phyloP scores from a whole-genome alignment of 108 stramenopile species.

The Skeletonema tropicum region DNA sequence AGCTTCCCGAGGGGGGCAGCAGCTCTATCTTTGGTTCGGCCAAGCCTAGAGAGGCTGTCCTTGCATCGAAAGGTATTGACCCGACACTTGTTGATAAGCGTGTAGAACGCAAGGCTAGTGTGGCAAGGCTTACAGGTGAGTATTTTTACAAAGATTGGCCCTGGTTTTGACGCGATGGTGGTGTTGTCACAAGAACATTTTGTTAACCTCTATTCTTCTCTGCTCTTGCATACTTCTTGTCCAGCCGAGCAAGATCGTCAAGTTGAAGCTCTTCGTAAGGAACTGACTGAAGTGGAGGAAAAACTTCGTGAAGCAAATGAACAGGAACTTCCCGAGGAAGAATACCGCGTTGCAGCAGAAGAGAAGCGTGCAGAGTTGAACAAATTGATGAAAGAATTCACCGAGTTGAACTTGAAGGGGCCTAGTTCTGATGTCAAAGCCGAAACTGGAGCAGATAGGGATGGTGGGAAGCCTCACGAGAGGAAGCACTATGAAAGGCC shows the following conservation, averaged over 20 bases:
- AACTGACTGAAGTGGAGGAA: slow-evolving; percentile 56
- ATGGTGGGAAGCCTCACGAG: background rate
- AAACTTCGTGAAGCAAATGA: slow-evolving; percentile 62
- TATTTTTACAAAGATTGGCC: background rate
- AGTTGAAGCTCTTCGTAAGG: slow-evolving; percentile 49
- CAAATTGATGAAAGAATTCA: slow-evolving; percentile 46
- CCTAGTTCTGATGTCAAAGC: slow-evolving; percentile 8
- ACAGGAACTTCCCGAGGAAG: slow-evolving; percentile 63
- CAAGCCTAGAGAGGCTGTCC: slow-evolving; percentile 56
- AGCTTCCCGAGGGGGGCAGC: background rate
- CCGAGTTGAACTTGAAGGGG: slow-evolving; percentile 34
- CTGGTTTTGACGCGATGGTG: background rate
- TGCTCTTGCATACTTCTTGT: background rate
- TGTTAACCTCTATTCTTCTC: background rate
- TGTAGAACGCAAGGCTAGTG: slow-evolving; percentile 54
- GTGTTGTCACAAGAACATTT: background rate
- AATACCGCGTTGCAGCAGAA: slow-evolving; percentile 46
- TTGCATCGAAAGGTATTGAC: slow-evolving; percentile 62
- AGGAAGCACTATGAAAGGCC: slow-evolving; percentile 51
- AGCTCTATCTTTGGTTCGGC: slow-evolving; percentile 54
- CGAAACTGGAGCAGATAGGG: background rate
- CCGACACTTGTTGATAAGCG: slow-evolving; percentile 43
- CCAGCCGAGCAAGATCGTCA: slow-evolving; percentile 55
- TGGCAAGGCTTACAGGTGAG: slow-evolving; percentile 47
- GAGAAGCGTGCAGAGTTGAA: slow-evolving; percentile 49